Conservation (phyloP, 805 yeast genomes). For the Sungouiozyma intestinalis region DNA sequence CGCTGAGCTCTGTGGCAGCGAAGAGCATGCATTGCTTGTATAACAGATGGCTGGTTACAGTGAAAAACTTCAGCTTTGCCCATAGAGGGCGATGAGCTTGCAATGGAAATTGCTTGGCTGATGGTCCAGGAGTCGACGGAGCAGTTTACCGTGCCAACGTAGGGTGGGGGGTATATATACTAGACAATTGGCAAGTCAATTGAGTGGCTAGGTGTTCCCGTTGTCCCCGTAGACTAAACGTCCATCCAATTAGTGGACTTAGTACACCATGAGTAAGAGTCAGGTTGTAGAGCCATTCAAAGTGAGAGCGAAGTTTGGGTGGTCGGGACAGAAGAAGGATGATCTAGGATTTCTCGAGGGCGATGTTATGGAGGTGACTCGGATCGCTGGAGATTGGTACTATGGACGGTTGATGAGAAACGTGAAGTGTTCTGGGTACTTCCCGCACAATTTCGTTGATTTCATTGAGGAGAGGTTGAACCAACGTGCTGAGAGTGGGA, state of each 20-base stretch:
- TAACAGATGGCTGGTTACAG: neutral
- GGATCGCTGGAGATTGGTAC: conserved; percentile 90
- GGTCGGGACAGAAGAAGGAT: conserved; percentile 86
- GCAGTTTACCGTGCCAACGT: neutral
- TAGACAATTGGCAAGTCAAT: no score
- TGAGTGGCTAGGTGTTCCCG: no score
- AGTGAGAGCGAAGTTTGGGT: conserved; percentile 76
- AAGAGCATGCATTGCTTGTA: neutral
- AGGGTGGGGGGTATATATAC: neutral
- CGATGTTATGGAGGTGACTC: conserved; percentile 76
- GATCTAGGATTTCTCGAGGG: conserved; percentile 93
- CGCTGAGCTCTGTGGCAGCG: no score
- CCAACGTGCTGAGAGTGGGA: neutral
- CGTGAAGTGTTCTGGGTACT: conserved; percentile 63
- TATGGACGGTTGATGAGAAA: conserved; percentile 74
- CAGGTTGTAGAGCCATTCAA: conserved; percentile 40
- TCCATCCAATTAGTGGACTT: no score
- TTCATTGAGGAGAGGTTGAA: conserved; percentile 33
- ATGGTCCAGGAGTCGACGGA: no score
- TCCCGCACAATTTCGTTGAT: conserved; percentile 80
- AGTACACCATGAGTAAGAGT: neutral
- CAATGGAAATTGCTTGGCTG: neutral
- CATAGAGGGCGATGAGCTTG: neutral
- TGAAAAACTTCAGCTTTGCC: neutral
- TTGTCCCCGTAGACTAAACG: no score